These are phyloP conservation scores for Lathyrus aphaca DNA, from an alignment of 306 rosid species.

Conservation along the genomic window DNA sequence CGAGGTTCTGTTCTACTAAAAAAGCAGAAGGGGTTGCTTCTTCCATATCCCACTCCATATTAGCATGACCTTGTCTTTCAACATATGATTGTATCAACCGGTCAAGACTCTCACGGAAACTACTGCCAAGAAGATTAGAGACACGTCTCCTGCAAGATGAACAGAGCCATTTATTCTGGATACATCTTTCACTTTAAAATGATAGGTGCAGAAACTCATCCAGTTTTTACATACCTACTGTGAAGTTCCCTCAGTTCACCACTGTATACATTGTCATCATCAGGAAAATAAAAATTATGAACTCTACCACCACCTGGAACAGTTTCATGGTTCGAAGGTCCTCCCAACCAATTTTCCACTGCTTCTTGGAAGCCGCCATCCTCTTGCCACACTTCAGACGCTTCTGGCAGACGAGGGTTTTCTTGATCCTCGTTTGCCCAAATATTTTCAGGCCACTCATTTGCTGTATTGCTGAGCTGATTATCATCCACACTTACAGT, in stretches of 20 bases:
- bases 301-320: conserved; percentile 52
- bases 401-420: conserved; percentile 56
- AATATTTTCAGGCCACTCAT: conserved; percentile 56
- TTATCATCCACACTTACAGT: conserved; percentile 42
- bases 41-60: conserved; percentile 71
- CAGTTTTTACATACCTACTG: conserved; percentile 59
- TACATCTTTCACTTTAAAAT: conserved; percentile 17
- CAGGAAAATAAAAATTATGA: conserved; percentile 68
- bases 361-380: conserved; percentile 72
- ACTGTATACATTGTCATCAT: conserved; percentile 71
- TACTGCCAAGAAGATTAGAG: conserved; percentile 86
- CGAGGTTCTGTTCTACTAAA: conserved; percentile 66
- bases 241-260: conserved; percentile 87
- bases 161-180: conserved; percentile 23
- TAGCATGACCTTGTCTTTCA: conserved; percentile 71
- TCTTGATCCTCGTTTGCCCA: conserved; percentile 56
- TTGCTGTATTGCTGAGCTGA: conserved; percentile 50
- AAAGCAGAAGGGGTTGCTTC: conserved; percentile 57
- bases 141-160: conserved; percentile 86
- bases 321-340: conserved; percentile 60
- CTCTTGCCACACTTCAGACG: conserved; percentile 66
- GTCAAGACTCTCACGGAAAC: conserved; percentile 86
- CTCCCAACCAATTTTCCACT: conserved; percentile 81
- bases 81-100: conserved; percentile 84
- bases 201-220: conserved; percentile 18